Conservation (phyloP, 345 rosid genomes). For the Abelmoschus esculentus region DNA sequence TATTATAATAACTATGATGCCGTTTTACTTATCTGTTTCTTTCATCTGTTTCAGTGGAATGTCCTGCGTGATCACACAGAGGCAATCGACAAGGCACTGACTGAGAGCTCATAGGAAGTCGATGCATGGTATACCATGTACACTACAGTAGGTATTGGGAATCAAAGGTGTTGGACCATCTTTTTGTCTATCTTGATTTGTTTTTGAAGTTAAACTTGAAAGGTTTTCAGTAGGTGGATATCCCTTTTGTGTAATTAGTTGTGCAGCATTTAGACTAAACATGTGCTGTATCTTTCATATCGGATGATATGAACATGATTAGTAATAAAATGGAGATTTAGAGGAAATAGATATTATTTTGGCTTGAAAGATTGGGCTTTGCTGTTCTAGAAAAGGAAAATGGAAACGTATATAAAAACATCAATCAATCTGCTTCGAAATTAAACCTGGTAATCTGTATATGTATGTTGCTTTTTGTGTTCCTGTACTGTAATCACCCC, state of each 20-base stretch:
- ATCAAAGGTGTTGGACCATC: background rate
- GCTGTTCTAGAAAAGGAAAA: too few species aligned
- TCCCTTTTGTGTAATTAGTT: slow-evolving; percentile 1
- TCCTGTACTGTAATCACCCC: too few species aligned
- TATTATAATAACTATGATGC: background rate
- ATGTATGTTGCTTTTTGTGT: background rate
- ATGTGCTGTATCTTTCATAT: background rate
- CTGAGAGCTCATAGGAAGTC: slow-evolving; percentile 23
- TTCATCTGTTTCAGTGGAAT: slow-evolving; percentile 37
- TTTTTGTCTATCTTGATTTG: background rate
- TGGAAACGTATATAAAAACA: background rate
- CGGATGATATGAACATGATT: background rate
- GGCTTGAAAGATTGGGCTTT: too few species aligned
- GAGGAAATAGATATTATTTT: background rate
- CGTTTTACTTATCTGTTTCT: slow-evolving; percentile 1
- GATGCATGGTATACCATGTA: background rate
- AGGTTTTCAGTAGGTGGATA: background rate
- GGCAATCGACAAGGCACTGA: slow-evolving; percentile 50
- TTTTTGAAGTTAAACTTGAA: background rate
- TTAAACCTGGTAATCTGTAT: background rate
- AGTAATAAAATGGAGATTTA: background rate
- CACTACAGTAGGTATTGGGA: background rate
- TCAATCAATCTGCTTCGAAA: background rate
- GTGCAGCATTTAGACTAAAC: background rate
- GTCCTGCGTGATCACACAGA: slow-evolving; percentile 38